phyloP scores from a whole-genome alignment of 352 stramenopile genomes.

The Phytophthora lateralis region DNA sequence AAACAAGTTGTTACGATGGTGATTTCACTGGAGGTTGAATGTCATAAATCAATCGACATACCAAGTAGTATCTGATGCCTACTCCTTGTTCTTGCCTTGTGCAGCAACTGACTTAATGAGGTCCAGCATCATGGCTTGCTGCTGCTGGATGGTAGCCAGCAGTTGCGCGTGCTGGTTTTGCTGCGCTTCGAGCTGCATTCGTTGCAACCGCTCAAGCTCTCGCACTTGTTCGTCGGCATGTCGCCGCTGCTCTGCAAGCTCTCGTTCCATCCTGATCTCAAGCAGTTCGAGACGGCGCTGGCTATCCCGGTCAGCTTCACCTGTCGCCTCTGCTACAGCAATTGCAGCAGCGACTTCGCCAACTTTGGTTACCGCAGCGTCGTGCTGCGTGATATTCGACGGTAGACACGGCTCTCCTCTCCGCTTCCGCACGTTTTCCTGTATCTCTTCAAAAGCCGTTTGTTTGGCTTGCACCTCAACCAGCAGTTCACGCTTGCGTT shows the following conservation, averaged over 20 bases:
- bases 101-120: constrained; percentile 38
- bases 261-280: constrained; percentile 38
- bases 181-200: constrained; percentile 32
- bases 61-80: no score
- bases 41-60: no score
- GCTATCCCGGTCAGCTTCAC: constrained; percentile 17
- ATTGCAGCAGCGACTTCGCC: constrained; percentile 31
- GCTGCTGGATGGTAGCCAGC: constrained; percentile 40
- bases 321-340: constrained; percentile 22
- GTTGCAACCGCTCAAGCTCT: constrained; percentile 31
- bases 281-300: constrained; percentile 38
- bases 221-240: constrained; percentile 38
- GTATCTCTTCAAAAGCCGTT: constrained; percentile 23
- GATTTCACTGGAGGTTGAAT: no score
- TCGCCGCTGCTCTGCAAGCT: constrained; percentile 36
- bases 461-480: constrained; percentile 27
- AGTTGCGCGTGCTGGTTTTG: constrained; percentile 39
- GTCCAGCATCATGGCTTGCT: constrained; percentile 47
- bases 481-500: constrained; percentile 34
- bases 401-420: constrained; percentile 9
- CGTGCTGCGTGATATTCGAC: constrained; percentile 22
- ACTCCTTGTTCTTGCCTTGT: constrained; percentile 10
- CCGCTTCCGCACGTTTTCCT: constrained; percentile 19
- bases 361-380: constrained; percentile 33
- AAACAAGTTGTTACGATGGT: no score